Evolutionary conservation across 2,329 filamentous ascomycete species (phyloP).

Genomic region (Onygenales sp.): DNA sequence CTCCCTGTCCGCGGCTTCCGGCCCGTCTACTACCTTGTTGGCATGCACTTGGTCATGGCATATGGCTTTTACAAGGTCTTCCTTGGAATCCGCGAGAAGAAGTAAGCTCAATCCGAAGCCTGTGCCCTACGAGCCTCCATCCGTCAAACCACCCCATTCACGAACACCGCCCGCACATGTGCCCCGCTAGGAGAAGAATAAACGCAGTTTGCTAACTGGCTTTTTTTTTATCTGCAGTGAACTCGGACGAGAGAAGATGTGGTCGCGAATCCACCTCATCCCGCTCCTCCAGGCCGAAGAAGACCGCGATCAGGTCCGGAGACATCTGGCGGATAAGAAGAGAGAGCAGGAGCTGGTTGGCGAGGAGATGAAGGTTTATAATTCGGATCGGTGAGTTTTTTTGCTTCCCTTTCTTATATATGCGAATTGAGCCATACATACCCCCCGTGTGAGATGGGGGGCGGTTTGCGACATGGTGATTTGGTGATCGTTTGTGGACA

Average conservation of each 20-base stretch:
- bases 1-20: conserved; percentile 84
- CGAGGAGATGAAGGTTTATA: conserved; percentile 73
- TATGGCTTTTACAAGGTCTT: conserved; percentile 87
- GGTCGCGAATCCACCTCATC: conserved; percentile 89
- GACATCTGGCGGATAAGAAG: conserved; percentile 75
- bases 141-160: too few species aligned
- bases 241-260: conserved; percentile 94
- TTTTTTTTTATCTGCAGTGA: conserved; percentile 51
- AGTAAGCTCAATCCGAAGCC: conserved; percentile 49
- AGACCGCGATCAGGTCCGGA: conserved; percentile 85
- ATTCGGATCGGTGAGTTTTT: conserved; percentile 67
- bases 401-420: background rate
- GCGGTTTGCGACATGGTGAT: conserved; percentile 4
- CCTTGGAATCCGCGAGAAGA: conserved; percentile 77
- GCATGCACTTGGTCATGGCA: conserved; percentile 67
- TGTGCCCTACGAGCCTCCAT: background rate
- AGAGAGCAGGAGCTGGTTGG: conserved; percentile 87
- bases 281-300: conserved; percentile 92
- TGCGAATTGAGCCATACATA: background rate
- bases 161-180: too few species aligned
- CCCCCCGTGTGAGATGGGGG: background rate
- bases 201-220: background rate
- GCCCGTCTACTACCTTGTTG: conserved; percentile 67
- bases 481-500: background rate
- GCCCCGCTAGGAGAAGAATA: too few species aligned